Evolutionary conservation across 108 stramenopile species (phyloP).

Genomic region (Epipyxis sp.): DNA sequence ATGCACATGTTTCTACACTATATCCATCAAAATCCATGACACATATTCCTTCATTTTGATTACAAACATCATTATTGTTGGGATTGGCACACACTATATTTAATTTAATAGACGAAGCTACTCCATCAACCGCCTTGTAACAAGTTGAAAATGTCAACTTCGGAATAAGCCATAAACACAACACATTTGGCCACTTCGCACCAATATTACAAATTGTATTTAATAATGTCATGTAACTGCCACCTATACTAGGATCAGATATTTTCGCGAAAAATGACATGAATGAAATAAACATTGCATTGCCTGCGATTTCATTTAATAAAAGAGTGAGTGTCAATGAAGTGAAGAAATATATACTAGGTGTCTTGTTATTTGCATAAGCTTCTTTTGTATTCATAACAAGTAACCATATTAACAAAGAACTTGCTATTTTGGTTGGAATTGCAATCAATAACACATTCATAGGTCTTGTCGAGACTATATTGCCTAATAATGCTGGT

Average conservation of each 20-base stretch:
- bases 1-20: no score
- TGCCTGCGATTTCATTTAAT: constrained; percentile 71
- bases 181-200: constrained; percentile 79
- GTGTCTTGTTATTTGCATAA: no score
- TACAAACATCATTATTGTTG: no score
- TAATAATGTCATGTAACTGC: constrained; percentile 97
- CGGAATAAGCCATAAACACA: constrained; percentile 57
- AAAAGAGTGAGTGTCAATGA: constrained; percentile 74
- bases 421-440: neutral
- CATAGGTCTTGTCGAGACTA: neutral
- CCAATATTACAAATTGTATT: constrained; percentile 94
- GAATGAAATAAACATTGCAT: constrained; percentile 89
- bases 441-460: neutral
- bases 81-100: no score
- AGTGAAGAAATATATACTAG: constrained; percentile 67
- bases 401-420: constrained; percentile 2
- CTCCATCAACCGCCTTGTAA: neutral
- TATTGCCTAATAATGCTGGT: neutral
- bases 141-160: constrained; percentile 11
- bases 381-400: neutral
- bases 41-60: no score
- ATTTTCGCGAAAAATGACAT: constrained; percentile 96
- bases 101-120: no score
- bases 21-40: no score
- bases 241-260: constrained; percentile 95